Conservation (phyloP, 2,329 filamentous ascomycete species). For the Malbranchea zuffiana region DNA sequence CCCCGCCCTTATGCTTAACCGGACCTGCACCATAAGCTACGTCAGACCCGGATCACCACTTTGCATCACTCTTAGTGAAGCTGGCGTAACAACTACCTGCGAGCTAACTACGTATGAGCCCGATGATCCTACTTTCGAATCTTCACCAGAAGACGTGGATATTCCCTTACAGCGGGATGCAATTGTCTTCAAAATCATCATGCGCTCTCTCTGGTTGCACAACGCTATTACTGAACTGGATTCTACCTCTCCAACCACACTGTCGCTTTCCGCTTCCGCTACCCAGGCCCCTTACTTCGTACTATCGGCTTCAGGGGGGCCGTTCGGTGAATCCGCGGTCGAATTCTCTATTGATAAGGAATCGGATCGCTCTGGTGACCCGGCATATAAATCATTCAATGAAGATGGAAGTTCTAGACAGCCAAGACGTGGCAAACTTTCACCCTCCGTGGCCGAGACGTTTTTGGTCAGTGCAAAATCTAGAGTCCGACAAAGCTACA, state of each 20-base stretch:
- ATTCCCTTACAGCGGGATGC: conserved; percentile 80
- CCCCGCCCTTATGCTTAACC: conserved; percentile 69
- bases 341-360: conserved; percentile 46
- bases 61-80: conserved; percentile 74
- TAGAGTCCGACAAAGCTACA: conserved; percentile 67
- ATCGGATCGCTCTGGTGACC: conserved; percentile 18
- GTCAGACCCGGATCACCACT: conserved; percentile 63
- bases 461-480: conserved; percentile 46
- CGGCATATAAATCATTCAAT: conserved; percentile 25
- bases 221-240: conserved; percentile 45
- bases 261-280: conserved; percentile 57
- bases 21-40: conserved; percentile 78
- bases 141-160: conserved; percentile 24
- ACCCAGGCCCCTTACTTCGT: conserved; percentile 57
- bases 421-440: conserved; percentile 27
- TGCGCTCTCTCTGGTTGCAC: conserved; percentile 50
- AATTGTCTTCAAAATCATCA: conserved; percentile 85
- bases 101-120: conserved; percentile 80
- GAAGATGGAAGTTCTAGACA: conserved; percentile 29
- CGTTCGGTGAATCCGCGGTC: conserved; percentile 49
- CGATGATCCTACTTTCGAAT: conserved; percentile 52
- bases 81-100: conserved; percentile 77
- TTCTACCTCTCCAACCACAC: conserved; percentile 57
- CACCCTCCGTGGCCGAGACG: conserved; percentile 39
- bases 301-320: conserved; percentile 52